These are phyloP conservation scores for Inonotus hispidus DNA, from an alignment of 1,284 basidiomycete species.

Conservation along the genomic window DNA sequence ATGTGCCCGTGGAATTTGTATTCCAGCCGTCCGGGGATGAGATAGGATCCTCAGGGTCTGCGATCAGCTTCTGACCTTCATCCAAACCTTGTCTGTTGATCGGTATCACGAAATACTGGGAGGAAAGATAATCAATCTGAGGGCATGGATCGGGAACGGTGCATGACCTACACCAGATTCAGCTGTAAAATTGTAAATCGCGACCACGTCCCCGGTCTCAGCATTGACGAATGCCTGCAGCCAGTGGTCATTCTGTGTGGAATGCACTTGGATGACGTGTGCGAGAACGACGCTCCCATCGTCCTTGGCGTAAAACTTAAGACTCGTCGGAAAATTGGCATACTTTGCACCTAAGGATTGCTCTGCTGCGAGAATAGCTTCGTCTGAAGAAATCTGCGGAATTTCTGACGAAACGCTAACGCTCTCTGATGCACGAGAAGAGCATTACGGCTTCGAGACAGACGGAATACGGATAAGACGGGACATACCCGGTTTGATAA, in stretches of 20 bases:
- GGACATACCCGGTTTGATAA: conserved; percentile 39
- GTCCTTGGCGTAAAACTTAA: conserved; percentile 41
- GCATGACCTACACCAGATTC: conserved; percentile 37
- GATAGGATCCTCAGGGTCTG: conserved; percentile 36
- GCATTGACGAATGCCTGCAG: conserved; percentile 62
- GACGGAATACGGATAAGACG: not conserved
- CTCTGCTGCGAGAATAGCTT: conserved; percentile 38
- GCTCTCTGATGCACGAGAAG: conserved; percentile 25
- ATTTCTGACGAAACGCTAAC: conserved; percentile 34
- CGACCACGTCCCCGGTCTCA: conserved; percentile 46
- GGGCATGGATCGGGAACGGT: not conserved
- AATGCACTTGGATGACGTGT: conserved; percentile 46
- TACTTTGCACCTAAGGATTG: conserved; percentile 35
- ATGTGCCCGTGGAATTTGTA: conserved; percentile 30
- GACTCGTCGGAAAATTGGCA: conserved; percentile 37
- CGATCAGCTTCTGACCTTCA: conserved; percentile 37
- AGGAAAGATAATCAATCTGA: conserved; percentile 1
- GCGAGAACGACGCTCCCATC: conserved; percentile 46
- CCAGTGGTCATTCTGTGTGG: conserved; percentile 46
- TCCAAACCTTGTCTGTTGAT: conserved; percentile 33
- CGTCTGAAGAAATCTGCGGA: conserved; percentile 33
- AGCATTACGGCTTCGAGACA: not conserved
- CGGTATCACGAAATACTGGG: conserved; percentile 41
- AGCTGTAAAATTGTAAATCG: conserved; percentile 49
- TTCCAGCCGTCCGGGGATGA: conserved; percentile 48